A percentile compares a stretch with the other conserved stretches of the same genome.
Evolutionary conservation across 768 basidiomycete genomes (phyloP).

Genomic region (Mycena olivaceomarginata): DNA sequence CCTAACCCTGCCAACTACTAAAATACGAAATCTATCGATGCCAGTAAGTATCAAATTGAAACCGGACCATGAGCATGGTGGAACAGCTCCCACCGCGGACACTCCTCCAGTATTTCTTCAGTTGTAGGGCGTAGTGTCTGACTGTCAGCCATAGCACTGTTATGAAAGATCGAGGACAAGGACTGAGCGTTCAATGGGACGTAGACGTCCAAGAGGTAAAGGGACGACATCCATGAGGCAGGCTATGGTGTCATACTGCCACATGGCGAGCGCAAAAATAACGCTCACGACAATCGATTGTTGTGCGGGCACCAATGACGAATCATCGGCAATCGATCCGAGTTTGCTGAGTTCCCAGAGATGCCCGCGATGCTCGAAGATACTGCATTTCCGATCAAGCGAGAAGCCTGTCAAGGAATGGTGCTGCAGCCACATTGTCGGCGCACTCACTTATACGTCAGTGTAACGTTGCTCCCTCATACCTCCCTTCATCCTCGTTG

Average conservation of each 20-base stretch:
- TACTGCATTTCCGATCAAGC: no score
- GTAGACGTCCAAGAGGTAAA: background rate
- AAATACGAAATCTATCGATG: conserved; percentile 17
- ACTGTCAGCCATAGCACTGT: conserved; percentile 2
- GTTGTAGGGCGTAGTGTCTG: conserved; percentile 2
- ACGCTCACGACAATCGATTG: background rate
- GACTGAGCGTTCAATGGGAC: background rate
- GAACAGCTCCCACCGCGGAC: conserved; percentile 6
- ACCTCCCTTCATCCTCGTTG: no score
- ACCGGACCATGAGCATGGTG: background rate
- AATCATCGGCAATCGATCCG: no score
- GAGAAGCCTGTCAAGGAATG: no score
- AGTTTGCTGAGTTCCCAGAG: no score
- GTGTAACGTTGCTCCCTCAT: no score
- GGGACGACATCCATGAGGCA: background rate
- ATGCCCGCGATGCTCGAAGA: no score
- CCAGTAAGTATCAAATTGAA: background rate
- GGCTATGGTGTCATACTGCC: background rate
- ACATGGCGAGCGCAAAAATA: background rate
- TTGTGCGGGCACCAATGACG: no score
- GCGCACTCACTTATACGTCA: no score
- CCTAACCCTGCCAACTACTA: conserved; percentile 11
- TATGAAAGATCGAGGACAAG: background rate
- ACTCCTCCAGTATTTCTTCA: conserved; percentile 7
- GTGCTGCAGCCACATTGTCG: no score